Conservation (phyloP, 352 stramenopile species). For the Thalassiosira exigua region DNA sequence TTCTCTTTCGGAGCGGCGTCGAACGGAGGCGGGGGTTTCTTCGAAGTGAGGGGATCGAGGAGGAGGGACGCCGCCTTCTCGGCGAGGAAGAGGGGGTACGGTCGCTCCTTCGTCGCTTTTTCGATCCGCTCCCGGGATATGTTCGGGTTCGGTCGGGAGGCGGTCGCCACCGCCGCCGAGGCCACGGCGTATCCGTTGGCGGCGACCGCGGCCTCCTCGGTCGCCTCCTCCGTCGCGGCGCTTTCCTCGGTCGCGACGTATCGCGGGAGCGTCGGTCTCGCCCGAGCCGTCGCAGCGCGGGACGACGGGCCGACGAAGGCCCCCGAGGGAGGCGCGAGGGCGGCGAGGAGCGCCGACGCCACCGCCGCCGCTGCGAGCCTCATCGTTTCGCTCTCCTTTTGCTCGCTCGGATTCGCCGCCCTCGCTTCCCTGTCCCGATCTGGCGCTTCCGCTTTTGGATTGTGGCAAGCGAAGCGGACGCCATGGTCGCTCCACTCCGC, state of each 20-base stretch:
- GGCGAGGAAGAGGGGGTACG: slow-evolving; percentile 81
- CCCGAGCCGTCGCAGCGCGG: too few species aligned
- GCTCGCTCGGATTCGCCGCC: not conserved
- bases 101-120: slow-evolving; percentile 60
- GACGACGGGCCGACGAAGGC: slow-evolving; percentile 10
- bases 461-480: not conserved
- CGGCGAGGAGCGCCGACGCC: too few species aligned
- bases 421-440: too few species aligned
- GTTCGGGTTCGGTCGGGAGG: not conserved
- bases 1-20: slow-evolving; percentile 60
- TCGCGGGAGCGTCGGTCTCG: too few species aligned
- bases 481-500: too few species aligned
- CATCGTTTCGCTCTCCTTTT: not conserved
- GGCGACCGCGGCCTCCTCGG: not conserved
- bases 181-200: not conserved
- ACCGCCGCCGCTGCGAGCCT: not conserved
- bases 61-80: slow-evolving; percentile 76
- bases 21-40: slow-evolving; percentile 3
- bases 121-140: slow-evolving; percentile 47
- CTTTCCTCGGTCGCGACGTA: not conserved
- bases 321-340: not conserved
- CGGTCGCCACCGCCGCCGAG: not conserved
- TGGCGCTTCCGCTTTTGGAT: too few species aligned
- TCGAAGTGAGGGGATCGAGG: slow-evolving; percentile 36
- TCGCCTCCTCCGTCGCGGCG: not conserved